Percentiles rank a stretch among this genome's conserved stretches.
phyloP scores from a whole-genome alignment of 2,329 filamentous ascomycete species.

The Fusarium sp. region DNA sequence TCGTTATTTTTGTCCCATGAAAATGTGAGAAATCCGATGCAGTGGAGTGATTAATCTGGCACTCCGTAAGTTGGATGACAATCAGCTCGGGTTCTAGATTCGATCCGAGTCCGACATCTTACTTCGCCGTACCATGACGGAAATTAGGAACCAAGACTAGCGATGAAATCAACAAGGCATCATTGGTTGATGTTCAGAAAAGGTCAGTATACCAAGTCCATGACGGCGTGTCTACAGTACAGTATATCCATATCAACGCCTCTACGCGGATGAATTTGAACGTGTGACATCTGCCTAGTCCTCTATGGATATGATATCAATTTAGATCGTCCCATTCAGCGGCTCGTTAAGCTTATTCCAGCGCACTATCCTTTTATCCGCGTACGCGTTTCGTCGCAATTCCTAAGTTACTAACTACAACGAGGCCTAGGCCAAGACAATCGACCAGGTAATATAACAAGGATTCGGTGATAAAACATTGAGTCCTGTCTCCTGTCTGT shows the following conservation, averaged over 20 bases:
- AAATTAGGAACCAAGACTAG: conserved; percentile 12
- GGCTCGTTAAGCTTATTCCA: not conserved
- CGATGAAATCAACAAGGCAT: conserved; percentile 8
- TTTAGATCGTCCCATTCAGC: not conserved
- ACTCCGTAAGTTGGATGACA: conserved; percentile 2
- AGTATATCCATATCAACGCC: not conserved
- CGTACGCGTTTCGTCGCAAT: not conserved
- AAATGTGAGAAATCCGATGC: not conserved
- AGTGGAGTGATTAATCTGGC: not conserved
- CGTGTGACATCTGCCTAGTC: not conserved
- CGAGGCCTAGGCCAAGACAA: not conserved
- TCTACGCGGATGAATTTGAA: not conserved
- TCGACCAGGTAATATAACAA: not conserved
- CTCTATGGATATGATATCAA: not conserved
- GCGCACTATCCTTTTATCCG: not conserved
- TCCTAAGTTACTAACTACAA: not conserved
- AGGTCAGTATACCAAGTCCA: conserved; percentile 11
- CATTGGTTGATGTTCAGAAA: conserved; percentile 25
- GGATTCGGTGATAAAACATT: not conserved
- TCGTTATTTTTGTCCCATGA: not conserved
- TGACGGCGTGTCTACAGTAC: not conserved
- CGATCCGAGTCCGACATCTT: conserved; percentile 34
- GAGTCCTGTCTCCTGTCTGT: not conserved
- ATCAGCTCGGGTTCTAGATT: conserved; percentile 26
- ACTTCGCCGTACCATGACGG: conserved; percentile 1